Conservation (phyloP, 2,329 filamentous ascomycete genomes). For the Pezicula radicicola region DNA sequence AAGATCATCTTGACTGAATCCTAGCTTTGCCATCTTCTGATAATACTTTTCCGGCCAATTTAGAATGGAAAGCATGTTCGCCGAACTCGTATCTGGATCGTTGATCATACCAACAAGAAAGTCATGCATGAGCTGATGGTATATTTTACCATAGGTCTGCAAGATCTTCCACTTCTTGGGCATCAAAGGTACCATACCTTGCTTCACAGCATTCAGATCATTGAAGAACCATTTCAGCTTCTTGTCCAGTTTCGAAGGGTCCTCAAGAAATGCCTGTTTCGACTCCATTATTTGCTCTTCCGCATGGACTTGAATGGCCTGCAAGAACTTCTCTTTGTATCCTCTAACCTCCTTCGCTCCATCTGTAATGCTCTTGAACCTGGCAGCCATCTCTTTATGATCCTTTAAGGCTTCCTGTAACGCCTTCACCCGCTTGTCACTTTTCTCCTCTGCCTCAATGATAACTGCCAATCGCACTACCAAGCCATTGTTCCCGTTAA, state of each 20-base stretch:
- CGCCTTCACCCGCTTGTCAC: constrained; percentile 85
- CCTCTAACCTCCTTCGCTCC: constrained; percentile 89
- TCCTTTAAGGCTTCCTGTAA: constrained; percentile 93
- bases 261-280: constrained; percentile 72
- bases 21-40: constrained; percentile 89
- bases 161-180: constrained; percentile 97
- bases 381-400: constrained; percentile 88
- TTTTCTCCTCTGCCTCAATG: constrained; percentile 94
- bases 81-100: constrained; percentile 78
- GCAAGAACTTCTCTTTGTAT: constrained; percentile 94
- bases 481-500: constrained; percentile 81
- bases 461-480: constrained; percentile 90
- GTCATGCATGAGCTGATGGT: constrained; percentile 94
- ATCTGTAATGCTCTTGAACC: constrained; percentile 93
- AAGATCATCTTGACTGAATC: constrained; percentile 73
- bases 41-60: constrained; percentile 97
- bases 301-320: constrained; percentile 62
- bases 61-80: constrained; percentile 86
- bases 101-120: constrained; percentile 82
- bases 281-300: constrained; percentile 58
- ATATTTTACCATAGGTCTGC: constrained; percentile 84
- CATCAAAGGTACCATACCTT: constrained; percentile 88
- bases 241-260: constrained; percentile 82
- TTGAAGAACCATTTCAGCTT: constrained; percentile 96
- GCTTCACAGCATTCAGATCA: constrained; percentile 89